Evolutionary conservation across 495 filamentous ascomycete species (phyloP).

Genomic region (Pseudotulostoma volvatum): DNA sequence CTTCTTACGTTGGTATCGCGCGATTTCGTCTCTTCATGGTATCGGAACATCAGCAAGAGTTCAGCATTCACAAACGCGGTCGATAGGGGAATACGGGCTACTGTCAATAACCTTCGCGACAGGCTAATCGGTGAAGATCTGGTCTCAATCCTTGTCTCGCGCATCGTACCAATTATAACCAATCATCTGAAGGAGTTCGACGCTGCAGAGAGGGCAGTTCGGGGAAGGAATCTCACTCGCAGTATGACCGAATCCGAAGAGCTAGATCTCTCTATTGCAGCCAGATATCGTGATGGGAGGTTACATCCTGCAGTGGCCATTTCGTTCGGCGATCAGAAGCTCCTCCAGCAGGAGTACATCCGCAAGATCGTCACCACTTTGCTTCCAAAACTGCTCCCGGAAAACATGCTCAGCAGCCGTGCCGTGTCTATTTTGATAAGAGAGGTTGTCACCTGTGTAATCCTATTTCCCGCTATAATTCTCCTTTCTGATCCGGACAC

Average conservation of each 20-base stretch:
- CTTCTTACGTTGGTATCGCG: constrained; percentile 60
- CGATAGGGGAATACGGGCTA: constrained; percentile 59
- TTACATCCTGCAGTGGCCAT: constrained; percentile 80
- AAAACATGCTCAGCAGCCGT: constrained; percentile 55
- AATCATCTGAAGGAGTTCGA: constrained; percentile 80
- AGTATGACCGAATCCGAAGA: constrained; percentile 94
- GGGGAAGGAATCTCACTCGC: constrained; percentile 71
- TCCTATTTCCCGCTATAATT: constrained; percentile 24
- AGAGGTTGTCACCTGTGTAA: constrained; percentile 55
- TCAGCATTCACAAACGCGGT: constrained; percentile 70
- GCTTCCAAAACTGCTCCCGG: constrained; percentile 60
- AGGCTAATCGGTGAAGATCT: constrained; percentile 57
- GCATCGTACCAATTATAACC: constrained; percentile 80
- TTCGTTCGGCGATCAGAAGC: constrained; percentile 62
- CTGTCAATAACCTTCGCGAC: constrained; percentile 53
- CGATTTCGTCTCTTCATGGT: constrained; percentile 85
- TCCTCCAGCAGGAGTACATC: constrained; percentile 74
- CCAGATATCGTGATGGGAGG: constrained; percentile 77
- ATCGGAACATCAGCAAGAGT: constrained; percentile 66
- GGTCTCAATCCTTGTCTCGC: constrained; percentile 61
- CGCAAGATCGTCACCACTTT: constrained; percentile 51
- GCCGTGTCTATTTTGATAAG: constrained; percentile 63
- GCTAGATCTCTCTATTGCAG: constrained; percentile 82
- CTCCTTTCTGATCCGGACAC: constrained; percentile 67
- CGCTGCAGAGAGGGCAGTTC: constrained; percentile 71